Conservation (phyloP, 108 stramenopile species). For the Halocafeteria seosinensis region DNA sequence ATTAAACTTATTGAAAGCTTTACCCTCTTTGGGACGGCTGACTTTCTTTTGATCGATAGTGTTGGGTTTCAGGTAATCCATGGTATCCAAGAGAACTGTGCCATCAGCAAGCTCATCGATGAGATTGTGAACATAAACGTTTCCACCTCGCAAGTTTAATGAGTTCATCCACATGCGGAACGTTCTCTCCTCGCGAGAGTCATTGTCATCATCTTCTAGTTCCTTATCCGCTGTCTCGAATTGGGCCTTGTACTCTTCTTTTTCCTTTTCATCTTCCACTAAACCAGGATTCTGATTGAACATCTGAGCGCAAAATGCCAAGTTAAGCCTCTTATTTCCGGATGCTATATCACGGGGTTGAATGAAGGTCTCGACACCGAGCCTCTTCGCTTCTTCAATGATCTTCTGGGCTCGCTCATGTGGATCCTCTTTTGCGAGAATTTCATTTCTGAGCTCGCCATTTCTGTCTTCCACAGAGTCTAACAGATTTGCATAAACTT, state of each 20-base stretch:
- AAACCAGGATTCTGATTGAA: conserved; percentile 37
- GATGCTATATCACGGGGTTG: conserved; percentile 26
- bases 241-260: conserved; percentile 4
- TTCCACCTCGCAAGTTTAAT: conserved; percentile 8
- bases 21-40: conserved; percentile 15
- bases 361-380: conserved; percentile 31
- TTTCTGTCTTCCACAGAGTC: conserved; percentile 11
- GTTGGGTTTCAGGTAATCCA: conserved; percentile 29
- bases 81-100: conserved; percentile 16
- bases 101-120: conserved; percentile 26
- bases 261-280: conserved; percentile 17
- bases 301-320: conserved; percentile 36
- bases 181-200: conserved; percentile 33
- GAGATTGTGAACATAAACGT: conserved; percentile 27
- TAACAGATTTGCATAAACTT: conserved; percentile 21
- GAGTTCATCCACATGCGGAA: conserved; percentile 45
- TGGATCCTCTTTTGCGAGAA: neutral
- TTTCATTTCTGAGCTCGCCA: neutral
- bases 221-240: conserved; percentile 8
- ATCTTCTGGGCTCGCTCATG: conserved; percentile 3
- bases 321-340: conserved; percentile 36
- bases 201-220: conserved; percentile 23
- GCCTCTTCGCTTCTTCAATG: conserved; percentile 20
- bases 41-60: conserved; percentile 17
- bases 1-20: conserved; percentile 18